Base-by-base conservation (phyloP, 768 basidiomycete genomes). In the Tulasnella sp. region DNA sequence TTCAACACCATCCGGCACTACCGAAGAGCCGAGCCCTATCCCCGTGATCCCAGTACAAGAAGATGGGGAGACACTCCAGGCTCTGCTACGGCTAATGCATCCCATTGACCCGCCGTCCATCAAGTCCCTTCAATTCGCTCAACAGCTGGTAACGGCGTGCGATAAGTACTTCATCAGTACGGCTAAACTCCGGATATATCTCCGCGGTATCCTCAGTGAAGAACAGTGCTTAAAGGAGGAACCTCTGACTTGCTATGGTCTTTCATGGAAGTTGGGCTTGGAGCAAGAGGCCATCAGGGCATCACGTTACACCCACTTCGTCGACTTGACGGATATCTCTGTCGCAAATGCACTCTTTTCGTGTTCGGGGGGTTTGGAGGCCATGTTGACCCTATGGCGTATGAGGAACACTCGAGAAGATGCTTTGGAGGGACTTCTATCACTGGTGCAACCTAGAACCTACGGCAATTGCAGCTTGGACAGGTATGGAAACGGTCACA, bases 111-210 rank as follows among this genome's bases (percentile, higher is more conserved):
- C 40, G 5, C 32, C 70, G 5, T 7, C 16, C 18, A 35, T 70
- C 23, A 10, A 32, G 40, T 35, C 70, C 6, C 35, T 70, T 16
- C 18, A 26, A 6, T n/a, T 35, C 35, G 70, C 70, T 20, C 18
- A 20, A 35, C 5, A 70, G 40, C 40, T 70, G 7, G 70, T n/a
- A 35, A 20, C 18, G 6, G 70, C 70, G 6, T 70, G 23, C 16
- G 70, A 70, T 9, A 70, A 70, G 26, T 70, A 70, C 70, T 42
- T 70, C 70, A 35, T 70, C 29, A 35, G 35, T n/a, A 70, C 13
- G 40, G 18, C 23, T 23, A 35, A 42, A 20, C 29, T 35, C 70
- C 16, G 18, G 40, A 5, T 26, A 2, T 32, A 70, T 26, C 40
- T 42, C 4, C 32, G 40, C 0, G 32, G 40, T 6, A n/a, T 20